Evolutionary conservation across 2,329 filamentous ascomycete species (phyloP).

Genomic region (Fusarium longipes): DNA sequence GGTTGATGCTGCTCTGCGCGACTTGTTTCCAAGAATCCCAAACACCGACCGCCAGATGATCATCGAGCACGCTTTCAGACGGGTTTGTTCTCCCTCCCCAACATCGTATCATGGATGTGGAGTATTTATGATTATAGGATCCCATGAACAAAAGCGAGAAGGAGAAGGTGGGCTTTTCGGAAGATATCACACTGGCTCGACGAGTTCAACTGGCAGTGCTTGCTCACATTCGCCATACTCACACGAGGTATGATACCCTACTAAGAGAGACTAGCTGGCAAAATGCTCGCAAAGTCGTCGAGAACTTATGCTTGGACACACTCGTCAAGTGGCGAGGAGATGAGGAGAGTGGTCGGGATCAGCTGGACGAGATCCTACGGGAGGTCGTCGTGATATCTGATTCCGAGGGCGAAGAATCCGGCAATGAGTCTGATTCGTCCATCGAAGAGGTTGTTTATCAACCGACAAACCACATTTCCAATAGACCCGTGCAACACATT

Average conservation of each 20-base stretch:
- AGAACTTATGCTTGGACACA: constrained; percentile 70
- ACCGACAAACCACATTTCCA: constrained; percentile 10
- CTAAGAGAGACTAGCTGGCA: constrained; percentile 68
- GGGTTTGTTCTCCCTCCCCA: constrained; percentile 57
- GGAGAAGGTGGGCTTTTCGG: constrained; percentile 68
- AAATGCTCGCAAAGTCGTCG: constrained; percentile 70
- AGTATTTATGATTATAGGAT: constrained; percentile 54
- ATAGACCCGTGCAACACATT: constrained; percentile 20
- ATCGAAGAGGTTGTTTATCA: constrained; percentile 41
- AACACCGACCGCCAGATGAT: constrained; percentile 72
- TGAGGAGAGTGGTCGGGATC: constrained; percentile 74
- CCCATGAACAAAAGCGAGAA: constrained; percentile 63
- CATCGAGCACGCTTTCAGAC: constrained; percentile 71
- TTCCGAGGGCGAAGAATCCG: constrained; percentile 61
- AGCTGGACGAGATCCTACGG: constrained; percentile 73
- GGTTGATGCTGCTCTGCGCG: constrained; percentile 70
- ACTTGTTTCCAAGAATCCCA: constrained; percentile 73
- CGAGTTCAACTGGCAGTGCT: constrained; percentile 73
- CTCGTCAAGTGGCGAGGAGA: constrained; percentile 79
- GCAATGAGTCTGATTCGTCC: constrained; percentile 53
- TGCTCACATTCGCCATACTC: constrained; percentile 74
- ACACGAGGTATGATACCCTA: constrained; percentile 73
- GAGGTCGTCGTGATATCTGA: constrained; percentile 76
- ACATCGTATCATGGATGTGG: constrained; percentile 2
- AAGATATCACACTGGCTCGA: constrained; percentile 67